Evolutionary conservation across 2,329 filamentous ascomycete genomes (phyloP).

Genomic region (Colletotrichum graminicola): DNA sequence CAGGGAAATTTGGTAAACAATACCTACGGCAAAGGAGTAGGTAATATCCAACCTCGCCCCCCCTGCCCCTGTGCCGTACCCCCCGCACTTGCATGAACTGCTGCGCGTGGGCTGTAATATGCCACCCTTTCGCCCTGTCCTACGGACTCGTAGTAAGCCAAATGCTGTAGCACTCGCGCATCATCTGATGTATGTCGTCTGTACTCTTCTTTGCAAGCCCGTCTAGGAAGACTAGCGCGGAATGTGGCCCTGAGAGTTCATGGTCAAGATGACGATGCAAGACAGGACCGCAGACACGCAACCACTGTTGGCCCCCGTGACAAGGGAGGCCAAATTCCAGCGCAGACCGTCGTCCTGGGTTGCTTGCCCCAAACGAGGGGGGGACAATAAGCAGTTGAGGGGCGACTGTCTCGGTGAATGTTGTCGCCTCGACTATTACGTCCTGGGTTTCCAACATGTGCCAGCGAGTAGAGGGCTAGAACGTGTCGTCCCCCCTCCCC

Average conservation of each 20-base stretch:
- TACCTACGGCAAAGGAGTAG: not conserved
- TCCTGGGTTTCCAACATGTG: conserved; percentile 8
- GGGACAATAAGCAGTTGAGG: conserved; percentile 21
- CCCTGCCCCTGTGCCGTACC: not conserved
- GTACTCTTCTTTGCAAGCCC: not conserved
- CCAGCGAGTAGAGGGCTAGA: conserved; percentile 19
- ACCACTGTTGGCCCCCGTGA: conserved; percentile 16
- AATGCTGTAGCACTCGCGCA: conserved; percentile 18
- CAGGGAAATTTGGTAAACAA: conserved; percentile 37
- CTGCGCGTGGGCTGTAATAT: not conserved
- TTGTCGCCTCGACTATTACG: not conserved
- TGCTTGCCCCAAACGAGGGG: conserved; percentile 20
- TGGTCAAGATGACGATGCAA: conserved; percentile 3
- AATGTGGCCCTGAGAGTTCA: conserved; percentile 8
- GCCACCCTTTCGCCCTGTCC: not conserved
- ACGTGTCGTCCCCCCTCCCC: not conserved
- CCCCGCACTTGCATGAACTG: conserved; percentile 3
- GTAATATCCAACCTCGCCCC: not conserved
- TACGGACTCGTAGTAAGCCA: conserved; percentile 4
- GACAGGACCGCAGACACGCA: conserved; percentile 21
- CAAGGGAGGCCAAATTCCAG: conserved; percentile 32
- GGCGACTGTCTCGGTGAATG: not conserved
- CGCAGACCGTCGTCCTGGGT: conserved; percentile 21
- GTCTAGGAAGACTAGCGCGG: not conserved
- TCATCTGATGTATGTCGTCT: not conserved